phyloP scores from a whole-genome alignment of 257 asterid genomes.

The Primulina huaijiensis region DNA sequence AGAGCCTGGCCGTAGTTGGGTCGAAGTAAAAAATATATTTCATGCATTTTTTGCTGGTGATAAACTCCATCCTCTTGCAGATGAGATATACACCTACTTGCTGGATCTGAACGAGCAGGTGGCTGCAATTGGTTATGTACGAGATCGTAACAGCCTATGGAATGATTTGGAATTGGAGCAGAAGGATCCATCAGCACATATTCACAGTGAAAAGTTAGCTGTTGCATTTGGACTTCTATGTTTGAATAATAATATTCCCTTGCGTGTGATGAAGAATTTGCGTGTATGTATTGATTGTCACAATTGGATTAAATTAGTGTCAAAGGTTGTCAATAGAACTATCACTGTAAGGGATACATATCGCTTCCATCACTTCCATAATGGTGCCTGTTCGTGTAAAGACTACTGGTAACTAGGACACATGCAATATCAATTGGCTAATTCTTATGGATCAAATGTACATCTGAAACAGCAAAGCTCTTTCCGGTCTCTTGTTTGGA shows the following conservation, averaged over 20 bases:
- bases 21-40: slow-evolving; percentile 57
- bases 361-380: slow-evolving; percentile 81
- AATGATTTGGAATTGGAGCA: slow-evolving; percentile 63
- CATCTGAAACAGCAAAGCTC: slow-evolving; percentile 17
- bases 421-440: neutral
- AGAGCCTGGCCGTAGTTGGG: slow-evolving; percentile 95
- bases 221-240: slow-evolving; percentile 71
- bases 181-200: slow-evolving; percentile 52
- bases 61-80: slow-evolving; percentile 63
- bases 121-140: slow-evolving; percentile 56
- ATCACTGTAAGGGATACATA: slow-evolving; percentile 75
- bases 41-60: slow-evolving; percentile 86
- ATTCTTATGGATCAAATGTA: neutral
- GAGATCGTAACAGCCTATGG: slow-evolving; percentile 62
- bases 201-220: slow-evolving; percentile 86
- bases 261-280: slow-evolving; percentile 81
- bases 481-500: neutral
- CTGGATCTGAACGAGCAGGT: slow-evolving; percentile 51
- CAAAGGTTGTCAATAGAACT: slow-evolving; percentile 46
- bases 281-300: slow-evolving; percentile 86
- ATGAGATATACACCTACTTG: slow-evolving; percentile 50
- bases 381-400: slow-evolving; percentile 74
- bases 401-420: slow-evolving; percentile 61
- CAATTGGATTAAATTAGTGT: slow-evolving; percentile 68
- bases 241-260: slow-evolving; percentile 47